Evolutionary conservation across 1,284 basidiomycete species (phyloP).

Genomic region (Cutaneotrichosporon sp.): DNA sequence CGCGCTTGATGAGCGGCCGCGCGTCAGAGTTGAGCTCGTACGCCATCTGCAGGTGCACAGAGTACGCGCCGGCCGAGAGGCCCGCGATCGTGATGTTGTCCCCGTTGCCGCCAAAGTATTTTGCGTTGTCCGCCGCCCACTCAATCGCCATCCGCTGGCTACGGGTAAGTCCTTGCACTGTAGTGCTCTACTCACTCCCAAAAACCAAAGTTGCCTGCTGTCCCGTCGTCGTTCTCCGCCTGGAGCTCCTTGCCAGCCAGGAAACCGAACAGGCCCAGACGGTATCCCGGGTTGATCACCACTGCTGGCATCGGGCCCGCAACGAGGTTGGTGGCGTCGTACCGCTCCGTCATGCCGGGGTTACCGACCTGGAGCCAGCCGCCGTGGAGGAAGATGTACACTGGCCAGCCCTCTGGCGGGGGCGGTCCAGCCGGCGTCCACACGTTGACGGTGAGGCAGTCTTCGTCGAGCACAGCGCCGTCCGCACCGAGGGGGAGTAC

Average conservation of each 20-base stretch:
- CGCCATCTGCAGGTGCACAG: conserved; percentile 35
- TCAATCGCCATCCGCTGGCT: conserved; percentile 27
- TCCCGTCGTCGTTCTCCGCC: conserved; percentile 20
- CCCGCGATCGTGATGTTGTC: conserved; percentile 37
- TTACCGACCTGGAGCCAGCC: conserved; percentile 29
- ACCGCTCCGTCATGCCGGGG: conserved; percentile 23
- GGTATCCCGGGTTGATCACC: conserved; percentile 21
- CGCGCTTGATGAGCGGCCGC: conserved; percentile 17
- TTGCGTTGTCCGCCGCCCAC: conserved; percentile 32
- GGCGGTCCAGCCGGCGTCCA: conserved; percentile 23
- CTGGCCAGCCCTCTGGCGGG: conserved; percentile 21
- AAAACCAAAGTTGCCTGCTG: conserved; percentile 28
- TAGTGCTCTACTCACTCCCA: conserved; percentile 15
- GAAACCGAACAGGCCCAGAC: conserved; percentile 23
- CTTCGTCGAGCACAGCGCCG: conserved; percentile 10
- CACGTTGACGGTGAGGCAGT: conserved; percentile 23
- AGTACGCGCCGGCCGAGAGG: conserved; percentile 38
- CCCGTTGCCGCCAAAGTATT: conserved; percentile 34
- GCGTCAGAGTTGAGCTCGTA: conserved; percentile 27
- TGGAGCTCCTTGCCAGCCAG: conserved; percentile 19
- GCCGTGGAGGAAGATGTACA: conserved; percentile 24
- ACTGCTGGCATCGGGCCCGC: conserved; percentile 15
- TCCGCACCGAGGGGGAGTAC: conserved; percentile 5
- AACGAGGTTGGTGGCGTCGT: conserved; percentile 13
- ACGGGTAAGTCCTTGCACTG: background rate